Percentiles rank a stretch among this genome's conserved stretches.
Conservation (phyloP, 176 grass and related monocot genomes). For the Tillandsia fasciculata region DNA sequence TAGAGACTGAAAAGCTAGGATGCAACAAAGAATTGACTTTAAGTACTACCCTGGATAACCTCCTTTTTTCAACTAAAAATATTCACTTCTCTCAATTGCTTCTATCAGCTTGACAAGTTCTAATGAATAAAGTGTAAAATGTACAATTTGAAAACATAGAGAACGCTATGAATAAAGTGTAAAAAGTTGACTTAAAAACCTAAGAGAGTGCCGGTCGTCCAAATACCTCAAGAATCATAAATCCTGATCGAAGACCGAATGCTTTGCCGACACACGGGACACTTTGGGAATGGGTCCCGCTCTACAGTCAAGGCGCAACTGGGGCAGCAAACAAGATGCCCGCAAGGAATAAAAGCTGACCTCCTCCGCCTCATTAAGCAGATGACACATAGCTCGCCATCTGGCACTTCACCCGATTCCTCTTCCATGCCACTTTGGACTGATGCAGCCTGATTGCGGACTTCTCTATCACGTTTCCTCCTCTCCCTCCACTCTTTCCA, state of each 20-base stretch:
- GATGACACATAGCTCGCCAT: conserved; percentile 85
- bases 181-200: neutral
- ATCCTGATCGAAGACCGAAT: conserved; percentile 64
- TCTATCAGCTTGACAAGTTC: neutral
- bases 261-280: conserved; percentile 72
- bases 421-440: conserved; percentile 19
- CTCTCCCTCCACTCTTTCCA: conserved; percentile 44
- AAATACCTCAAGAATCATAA: conserved; percentile 66
- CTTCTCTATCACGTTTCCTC: conserved; percentile 31
- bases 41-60: neutral
- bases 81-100: neutral
- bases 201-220: neutral
- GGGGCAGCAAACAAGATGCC: conserved; percentile 86
- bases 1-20: neutral
- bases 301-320: conserved; percentile 51
- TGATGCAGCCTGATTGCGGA: conserved; percentile 25
- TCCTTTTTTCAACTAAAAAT: neutral
- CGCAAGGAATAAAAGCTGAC: conserved; percentile 87
- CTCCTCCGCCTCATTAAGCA: conserved; percentile 62
- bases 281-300: conserved; percentile 36
- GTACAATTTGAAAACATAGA: neutral
- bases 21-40: neutral
- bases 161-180: neutral
- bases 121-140: neutral
- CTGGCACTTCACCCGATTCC: conserved; percentile 34